Percentiles rank a stretch among this genome's conserved stretches.
Evolutionary conservation across 106 monocot genomes (phyloP).

Genomic region (Acorus calamus): DNA sequence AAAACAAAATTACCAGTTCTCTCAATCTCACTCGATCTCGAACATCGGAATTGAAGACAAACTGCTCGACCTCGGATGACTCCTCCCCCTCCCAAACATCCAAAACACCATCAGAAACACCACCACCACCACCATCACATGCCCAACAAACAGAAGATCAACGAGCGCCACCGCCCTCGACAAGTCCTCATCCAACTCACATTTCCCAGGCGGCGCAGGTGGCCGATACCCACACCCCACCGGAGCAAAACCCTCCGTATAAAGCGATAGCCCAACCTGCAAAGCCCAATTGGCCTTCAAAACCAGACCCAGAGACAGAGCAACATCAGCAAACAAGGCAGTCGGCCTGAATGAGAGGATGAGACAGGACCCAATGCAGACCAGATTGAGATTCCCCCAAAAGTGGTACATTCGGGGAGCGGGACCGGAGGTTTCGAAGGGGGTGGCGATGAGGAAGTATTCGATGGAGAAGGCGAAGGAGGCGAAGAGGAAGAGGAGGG

Average conservation of each 20-base stretch:
- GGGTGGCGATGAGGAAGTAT: slow-evolving; percentile 2
- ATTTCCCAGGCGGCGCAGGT: background rate
- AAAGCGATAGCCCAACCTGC: slow-evolving; percentile 11
- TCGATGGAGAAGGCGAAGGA: slow-evolving; percentile 8
- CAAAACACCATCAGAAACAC: background rate
- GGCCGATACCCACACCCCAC: background rate
- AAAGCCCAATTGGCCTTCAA: slow-evolving; percentile 10
- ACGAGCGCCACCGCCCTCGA: slow-evolving; percentile 6
- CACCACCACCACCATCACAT: background rate
- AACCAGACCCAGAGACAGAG: slow-evolving; percentile 1
- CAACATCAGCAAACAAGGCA: slow-evolving; percentile 5
- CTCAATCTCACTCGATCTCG: background rate
- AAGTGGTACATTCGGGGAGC: background rate
- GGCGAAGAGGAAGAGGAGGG: slow-evolving; percentile 4
- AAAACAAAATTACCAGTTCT: too few species aligned
- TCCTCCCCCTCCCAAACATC: background rate
- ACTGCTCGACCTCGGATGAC: too few species aligned
- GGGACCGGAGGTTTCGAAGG: background rate
- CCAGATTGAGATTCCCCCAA: background rate
- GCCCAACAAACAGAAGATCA: slow-evolving; percentile 3
- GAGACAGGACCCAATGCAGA: slow-evolving; percentile 4
- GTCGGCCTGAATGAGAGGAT: background rate
- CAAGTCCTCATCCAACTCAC: slow-evolving; percentile 17
- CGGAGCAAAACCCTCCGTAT: background rate
- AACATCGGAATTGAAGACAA: background rate